Evolutionary conservation across 176 grass and related monocot species (phyloP), one percentile per base, ranked within the genome.

Genomic region (Paspalum notatum): DNA sequence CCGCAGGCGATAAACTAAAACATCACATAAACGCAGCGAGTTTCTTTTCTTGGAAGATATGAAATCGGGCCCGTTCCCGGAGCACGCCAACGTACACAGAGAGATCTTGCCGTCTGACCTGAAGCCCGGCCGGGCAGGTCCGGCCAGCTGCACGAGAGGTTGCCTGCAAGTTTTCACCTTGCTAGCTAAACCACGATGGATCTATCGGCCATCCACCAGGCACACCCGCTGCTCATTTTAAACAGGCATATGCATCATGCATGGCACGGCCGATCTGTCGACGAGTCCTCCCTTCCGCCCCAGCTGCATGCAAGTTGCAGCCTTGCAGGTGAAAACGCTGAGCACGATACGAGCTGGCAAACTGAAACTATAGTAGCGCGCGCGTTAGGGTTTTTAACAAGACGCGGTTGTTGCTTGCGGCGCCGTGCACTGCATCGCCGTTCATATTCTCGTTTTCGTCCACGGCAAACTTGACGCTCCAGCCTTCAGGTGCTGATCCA

Each of bases 141-240:
- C 32, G 32, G 32, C 48, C 66, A 78, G 80, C 80, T 78, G 80
- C 58, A 1, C n/a, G 57, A 53, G 70, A 40, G 37, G 12, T 80
- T 84, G 70, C 82, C 70, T 68, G 62, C 76, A 89, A 80, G 87
- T 75, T 49, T 89, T 55, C 8, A 55, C 14, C 18, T n/a, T 55
- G 53, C 53, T 32, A 32, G n/a, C 52, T 55, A 20, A 24, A 21
- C 21, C 56, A 24, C 4, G n/a, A 57, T 10, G 54, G 53, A 55
- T n/a, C n/a, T n/a, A n/a, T 55, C 53, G n/a, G n/a, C 18, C 32
- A 20, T 50, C 25, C n/a, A 32, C 47, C 37, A 53, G 53, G 70
- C 38, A 14, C 53, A 58, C 38, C 72, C 2, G 53, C 72, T n/a
- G 4, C 8, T 20, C 38, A 16, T 57, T 74, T 56, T 56, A 27